phyloP scores from a whole-genome alignment of 306 rosid species.

The Cucurbita moschata region DNA sequence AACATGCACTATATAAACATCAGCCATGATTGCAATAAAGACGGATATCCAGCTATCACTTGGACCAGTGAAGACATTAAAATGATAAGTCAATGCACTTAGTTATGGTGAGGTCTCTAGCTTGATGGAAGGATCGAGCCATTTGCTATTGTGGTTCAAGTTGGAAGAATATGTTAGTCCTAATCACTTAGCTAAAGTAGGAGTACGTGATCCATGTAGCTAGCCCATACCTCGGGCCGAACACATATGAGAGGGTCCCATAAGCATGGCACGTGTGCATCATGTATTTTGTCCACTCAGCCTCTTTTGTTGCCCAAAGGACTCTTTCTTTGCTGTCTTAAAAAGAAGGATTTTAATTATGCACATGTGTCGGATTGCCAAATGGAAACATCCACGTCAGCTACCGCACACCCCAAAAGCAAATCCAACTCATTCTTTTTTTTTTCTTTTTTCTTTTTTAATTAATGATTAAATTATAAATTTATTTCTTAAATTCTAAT shows the following conservation, averaged over 20 bases:
- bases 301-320: conserved; percentile 9
- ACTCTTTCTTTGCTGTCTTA: background rate
- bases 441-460: background rate
- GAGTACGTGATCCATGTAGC: too few species aligned
- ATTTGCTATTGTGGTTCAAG: too few species aligned
- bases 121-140: too few species aligned
- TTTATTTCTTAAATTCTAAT: too few species aligned
- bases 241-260: conserved; percentile 8
- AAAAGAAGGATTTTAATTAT: background rate
- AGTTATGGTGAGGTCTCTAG: too few species aligned
- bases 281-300: conserved; percentile 7
- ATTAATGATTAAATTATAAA: too few species aligned
- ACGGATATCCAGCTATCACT: too few species aligned
- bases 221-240: too few species aligned
- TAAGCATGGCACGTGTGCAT: conserved; percentile 29
- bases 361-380: background rate
- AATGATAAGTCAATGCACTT: too few species aligned
- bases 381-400: background rate
- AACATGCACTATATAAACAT: background rate
- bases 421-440: background rate
- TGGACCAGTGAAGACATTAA: too few species aligned
- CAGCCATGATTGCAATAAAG: background rate
- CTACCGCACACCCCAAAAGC: background rate
- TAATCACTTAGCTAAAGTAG: too few species aligned
- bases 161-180: too few species aligned